Conservation (phyloP, 2,329 filamentous ascomycete species). For the Colletotrichum liaoningense region DNA sequence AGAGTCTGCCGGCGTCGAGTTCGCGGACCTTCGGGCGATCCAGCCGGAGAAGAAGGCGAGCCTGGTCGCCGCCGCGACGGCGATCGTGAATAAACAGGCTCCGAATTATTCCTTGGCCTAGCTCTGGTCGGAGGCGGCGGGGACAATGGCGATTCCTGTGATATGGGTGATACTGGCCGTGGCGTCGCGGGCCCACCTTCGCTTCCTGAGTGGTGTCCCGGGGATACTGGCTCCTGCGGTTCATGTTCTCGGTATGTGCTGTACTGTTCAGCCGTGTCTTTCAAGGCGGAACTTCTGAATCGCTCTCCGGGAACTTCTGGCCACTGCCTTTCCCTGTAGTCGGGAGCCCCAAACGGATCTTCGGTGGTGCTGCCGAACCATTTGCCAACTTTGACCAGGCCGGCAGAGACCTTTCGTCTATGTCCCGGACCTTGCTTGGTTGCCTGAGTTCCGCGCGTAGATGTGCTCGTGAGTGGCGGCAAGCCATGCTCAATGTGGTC, state of each 20-base stretch:
- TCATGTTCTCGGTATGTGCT: slow-evolving; percentile 47
- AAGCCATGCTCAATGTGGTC: background rate
- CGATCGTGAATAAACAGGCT: background rate
- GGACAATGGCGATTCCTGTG: background rate
- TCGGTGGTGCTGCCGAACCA: slow-evolving; percentile 59
- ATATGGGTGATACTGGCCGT: slow-evolving; percentile 1
- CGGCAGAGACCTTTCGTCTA: slow-evolving; percentile 54
- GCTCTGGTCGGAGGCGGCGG: background rate
- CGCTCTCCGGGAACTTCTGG: slow-evolving; percentile 67
- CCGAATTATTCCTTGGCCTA: background rate
- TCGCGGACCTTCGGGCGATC: background rate
- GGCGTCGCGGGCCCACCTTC: slow-evolving; percentile 3
- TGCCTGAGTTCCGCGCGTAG: background rate
- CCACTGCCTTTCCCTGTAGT: slow-evolving; percentile 61
- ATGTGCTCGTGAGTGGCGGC: background rate
- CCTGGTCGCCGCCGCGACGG: background rate
- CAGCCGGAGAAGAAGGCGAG: background rate
- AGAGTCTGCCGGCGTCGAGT: background rate
- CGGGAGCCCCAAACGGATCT: slow-evolving; percentile 59
- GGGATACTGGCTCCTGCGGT: slow-evolving; percentile 43
- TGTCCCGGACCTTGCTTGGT: background rate
- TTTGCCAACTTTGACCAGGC: slow-evolving; percentile 55
- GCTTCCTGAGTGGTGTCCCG: slow-evolving; percentile 15
- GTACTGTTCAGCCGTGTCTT: slow-evolving; percentile 51
- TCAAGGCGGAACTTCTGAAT: slow-evolving; percentile 49